Evolutionary conservation across 441 rosid genomes (phyloP).

Genomic region (Biscutella laevigata): DNA sequence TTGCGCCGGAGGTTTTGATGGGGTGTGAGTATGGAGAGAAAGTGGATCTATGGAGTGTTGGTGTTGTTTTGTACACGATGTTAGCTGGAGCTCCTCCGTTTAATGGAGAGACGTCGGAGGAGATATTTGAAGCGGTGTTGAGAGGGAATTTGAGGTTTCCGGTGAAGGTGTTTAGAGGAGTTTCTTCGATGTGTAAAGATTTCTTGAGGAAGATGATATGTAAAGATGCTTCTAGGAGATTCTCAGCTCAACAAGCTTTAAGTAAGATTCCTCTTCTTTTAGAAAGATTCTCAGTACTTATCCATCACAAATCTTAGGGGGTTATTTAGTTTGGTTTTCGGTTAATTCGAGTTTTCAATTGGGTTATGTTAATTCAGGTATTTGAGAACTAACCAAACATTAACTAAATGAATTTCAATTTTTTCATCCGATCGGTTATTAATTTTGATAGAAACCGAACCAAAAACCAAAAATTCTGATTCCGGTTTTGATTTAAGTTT

Average conservation of each 20-base stretch:
- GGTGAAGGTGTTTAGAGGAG: constrained; percentile 33
- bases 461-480: too few relatives aligned
- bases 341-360: too few relatives aligned
- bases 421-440: too few relatives aligned
- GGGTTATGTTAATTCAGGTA: too few relatives aligned
- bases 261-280: constrained; percentile 33
- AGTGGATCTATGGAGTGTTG: constrained; percentile 85
- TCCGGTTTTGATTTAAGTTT: too few relatives aligned
- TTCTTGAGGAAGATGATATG: constrained; percentile 63
- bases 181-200: constrained; percentile 59
- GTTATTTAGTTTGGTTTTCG: too few relatives aligned
- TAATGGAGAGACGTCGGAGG: constrained; percentile 53
- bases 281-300: too few relatives aligned
- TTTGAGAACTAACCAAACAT: too few relatives aligned
- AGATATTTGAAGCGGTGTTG: constrained; percentile 65
- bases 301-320: too few relatives aligned
- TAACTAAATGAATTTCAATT: too few relatives aligned
- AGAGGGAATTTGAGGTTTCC: constrained; percentile 73
- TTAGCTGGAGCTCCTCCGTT: constrained; percentile 79
- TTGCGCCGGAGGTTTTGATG: constrained; percentile 76
- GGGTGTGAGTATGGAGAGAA: constrained; percentile 61
- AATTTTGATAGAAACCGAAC: too few relatives aligned
- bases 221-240: constrained; percentile 59
- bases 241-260: constrained; percentile 74
- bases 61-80: constrained; percentile 73